Conservation (phyloP, 495 filamentous ascomycete species). For the Trichoderma gamsii region DNA sequence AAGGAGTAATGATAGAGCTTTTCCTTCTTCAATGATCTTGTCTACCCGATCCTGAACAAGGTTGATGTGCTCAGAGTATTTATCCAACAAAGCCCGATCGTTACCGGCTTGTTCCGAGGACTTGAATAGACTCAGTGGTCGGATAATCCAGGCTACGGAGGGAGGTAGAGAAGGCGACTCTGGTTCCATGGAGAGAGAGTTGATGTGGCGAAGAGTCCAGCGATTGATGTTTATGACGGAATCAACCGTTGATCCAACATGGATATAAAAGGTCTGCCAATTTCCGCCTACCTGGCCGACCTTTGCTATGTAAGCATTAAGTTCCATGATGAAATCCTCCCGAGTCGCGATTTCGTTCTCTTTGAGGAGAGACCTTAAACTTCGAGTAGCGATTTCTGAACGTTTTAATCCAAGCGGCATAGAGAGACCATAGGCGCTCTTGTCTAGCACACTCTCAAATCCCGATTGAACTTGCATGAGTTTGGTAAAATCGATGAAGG, state of each 20-base stretch:
- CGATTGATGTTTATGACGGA: slow-evolving; percentile 55
- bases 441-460: slow-evolving; percentile 61
- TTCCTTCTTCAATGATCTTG: slow-evolving; percentile 57
- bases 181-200: slow-evolving; percentile 44
- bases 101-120: slow-evolving; percentile 34
- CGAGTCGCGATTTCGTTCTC: slow-evolving; percentile 39
- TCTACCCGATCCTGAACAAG: neutral
- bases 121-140: slow-evolving; percentile 50
- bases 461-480: slow-evolving; percentile 59
- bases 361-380: slow-evolving; percentile 59
- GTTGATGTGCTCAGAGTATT: slow-evolving; percentile 19
- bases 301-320: slow-evolving; percentile 59
- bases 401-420: slow-evolving; percentile 65
- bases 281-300: slow-evolving; percentile 46
- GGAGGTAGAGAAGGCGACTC: slow-evolving; percentile 29
- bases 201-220: slow-evolving; percentile 61
- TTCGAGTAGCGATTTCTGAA: slow-evolving; percentile 65
- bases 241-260: slow-evolving; percentile 63
- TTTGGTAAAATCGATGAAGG: slow-evolving; percentile 55
- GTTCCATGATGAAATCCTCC: slow-evolving; percentile 60
- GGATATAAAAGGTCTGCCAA: slow-evolving; percentile 61
- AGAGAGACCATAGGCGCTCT: slow-evolving; percentile 48
- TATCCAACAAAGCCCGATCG: slow-evolving; percentile 47
- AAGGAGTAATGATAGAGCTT: slow-evolving; percentile 52
- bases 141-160: slow-evolving; percentile 18